phyloP scores from a whole-genome alignment of 345 rosid species.

The Streptanthus diversifolius region DNA sequence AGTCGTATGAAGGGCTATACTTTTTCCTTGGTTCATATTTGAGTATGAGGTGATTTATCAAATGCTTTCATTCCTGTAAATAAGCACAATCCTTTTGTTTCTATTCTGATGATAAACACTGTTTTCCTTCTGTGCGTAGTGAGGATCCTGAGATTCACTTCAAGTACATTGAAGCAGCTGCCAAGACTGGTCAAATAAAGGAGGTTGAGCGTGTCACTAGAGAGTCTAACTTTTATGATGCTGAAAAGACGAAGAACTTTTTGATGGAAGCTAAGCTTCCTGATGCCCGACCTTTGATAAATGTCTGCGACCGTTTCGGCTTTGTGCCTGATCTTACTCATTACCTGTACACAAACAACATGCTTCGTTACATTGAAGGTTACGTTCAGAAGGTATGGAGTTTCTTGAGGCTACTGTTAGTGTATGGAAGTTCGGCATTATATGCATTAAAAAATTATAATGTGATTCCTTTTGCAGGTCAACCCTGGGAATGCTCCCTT shows the following conservation, averaged over 20 bases:
- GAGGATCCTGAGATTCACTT: slow-evolving; percentile 99
- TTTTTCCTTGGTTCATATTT: slow-evolving; percentile 95
- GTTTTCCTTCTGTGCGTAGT: slow-evolving; percentile 42
- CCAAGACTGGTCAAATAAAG: slow-evolving; percentile 92
- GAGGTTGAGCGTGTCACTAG: slow-evolving; percentile 99
- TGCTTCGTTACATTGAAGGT: slow-evolving; percentile 99
- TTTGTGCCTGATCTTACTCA: slow-evolving; percentile 97
- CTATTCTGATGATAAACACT: slow-evolving; percentile 2
- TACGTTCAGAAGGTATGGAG: slow-evolving; percentile 92
- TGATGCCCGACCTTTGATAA: slow-evolving; percentile 93
- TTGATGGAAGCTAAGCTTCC: slow-evolving; percentile 99
- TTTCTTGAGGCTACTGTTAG: not conserved
- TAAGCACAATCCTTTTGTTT: slow-evolving; percentile 6
- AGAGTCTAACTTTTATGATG: slow-evolving; percentile 93
- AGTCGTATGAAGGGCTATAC: slow-evolving; percentile 96
- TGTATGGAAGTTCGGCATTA: not conserved
- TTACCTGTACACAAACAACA: slow-evolving; percentile 86
- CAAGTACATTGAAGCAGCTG: slow-evolving; percentile 98
- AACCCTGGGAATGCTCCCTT: slow-evolving; percentile 98
- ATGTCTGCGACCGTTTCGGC: slow-evolving; percentile 99
- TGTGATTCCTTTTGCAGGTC: slow-evolving; percentile 49
- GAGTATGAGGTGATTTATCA: slow-evolving; percentile 76
- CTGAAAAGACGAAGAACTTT: slow-evolving; percentile 96
- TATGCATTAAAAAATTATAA: slow-evolving; percentile 8
- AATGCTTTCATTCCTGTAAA: slow-evolving; percentile 13